Conservation (phyloP, 768 basidiomycete genomes). For the Rhodosporidiobolus sp. region DNA sequence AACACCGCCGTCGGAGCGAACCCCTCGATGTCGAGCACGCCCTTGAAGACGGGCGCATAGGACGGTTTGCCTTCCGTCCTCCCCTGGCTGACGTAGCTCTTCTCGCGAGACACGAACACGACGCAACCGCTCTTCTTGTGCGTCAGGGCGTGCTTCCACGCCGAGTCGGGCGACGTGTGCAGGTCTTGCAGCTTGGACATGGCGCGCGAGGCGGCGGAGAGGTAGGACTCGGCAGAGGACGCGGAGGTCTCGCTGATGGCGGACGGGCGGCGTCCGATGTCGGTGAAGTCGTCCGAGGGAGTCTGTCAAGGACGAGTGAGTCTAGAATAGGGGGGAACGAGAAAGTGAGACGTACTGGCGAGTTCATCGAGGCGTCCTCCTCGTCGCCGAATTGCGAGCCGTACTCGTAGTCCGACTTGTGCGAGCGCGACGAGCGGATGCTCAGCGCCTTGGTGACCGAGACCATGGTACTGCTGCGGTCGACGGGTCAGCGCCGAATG, state of each 20-base stretch:
- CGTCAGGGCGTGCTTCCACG: conserved; percentile 35
- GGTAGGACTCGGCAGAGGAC: conserved; percentile 16
- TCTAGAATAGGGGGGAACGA: neutral
- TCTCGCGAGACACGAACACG: conserved; percentile 33
- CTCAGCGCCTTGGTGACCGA: neutral
- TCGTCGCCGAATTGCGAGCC: conserved; percentile 19
- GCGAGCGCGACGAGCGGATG: conserved; percentile 16
- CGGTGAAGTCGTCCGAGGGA: conserved; percentile 15
- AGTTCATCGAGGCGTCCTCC: conserved; percentile 4
- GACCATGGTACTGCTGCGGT: neutral
- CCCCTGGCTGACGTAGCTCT: conserved; percentile 19
- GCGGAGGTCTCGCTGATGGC: conserved; percentile 20
- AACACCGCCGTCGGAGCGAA: conserved; percentile 35
- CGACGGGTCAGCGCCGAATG: neutral
- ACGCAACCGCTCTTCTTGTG: conserved; percentile 29
- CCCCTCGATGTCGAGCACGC: conserved; percentile 35
- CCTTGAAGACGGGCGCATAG: conserved; percentile 31
- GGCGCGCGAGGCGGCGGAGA: conserved; percentile 26
- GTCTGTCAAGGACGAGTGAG: neutral
- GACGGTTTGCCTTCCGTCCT: conserved; percentile 10
- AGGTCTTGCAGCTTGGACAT: conserved; percentile 31
- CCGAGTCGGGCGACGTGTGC: conserved; percentile 16
- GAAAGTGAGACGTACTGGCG: neutral
- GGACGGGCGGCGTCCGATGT: conserved; percentile 22
- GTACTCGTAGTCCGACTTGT: conserved; percentile 22